Base-by-base conservation (phyloP, 331 rosid species). In the Dryas integrifolia region DNA sequence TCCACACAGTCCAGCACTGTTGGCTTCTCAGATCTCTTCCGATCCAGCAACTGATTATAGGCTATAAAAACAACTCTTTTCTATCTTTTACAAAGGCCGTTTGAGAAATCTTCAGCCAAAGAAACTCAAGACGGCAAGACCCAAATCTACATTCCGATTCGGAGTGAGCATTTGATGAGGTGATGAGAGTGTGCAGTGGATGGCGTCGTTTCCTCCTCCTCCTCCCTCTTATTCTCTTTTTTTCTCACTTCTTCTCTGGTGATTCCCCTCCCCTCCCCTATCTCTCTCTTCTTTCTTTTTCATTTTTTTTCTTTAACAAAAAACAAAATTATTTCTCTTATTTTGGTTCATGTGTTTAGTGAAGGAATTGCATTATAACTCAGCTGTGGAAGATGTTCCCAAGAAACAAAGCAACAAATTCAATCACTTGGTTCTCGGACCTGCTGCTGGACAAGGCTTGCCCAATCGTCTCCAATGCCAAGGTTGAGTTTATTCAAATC, bases 381-480 rank as follows among this genome's bases (percentile, higher is more conserved):
- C 90, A 69, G 72, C 76, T 59, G 44, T 73, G 71, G 79, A 68
- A 74, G 82, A 80, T 74, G 75, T 78, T 45, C 88, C 44, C 65
- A 79, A 76, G 64, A 84, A 88, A 77, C 72, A 76, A 16, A 79
- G 68, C 82, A 87, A 65, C 67, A 94, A 91, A 88, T 84, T 73
- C 63, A 92, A 91, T 81, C 92, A 89, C 84, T 79, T 91, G 64
- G 82, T 89, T 80, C 86, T 94, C 59, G 98, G 98, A 51, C 95
- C 92, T 72, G 92, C 96, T 77, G 88, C 97, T 68, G 98, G 98
- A 40, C 92, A 88, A 81, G 97, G 98, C 88, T 69, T 84, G 72
- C 50, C 92, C 52, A 86, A 83, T 75, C 97, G 97, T 24, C 83
- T 94, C 80, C 96, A 94, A 63, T 91, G 96, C 87, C 83, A 85